Evolutionary conservation across 805 yeast genomes (phyloP), one percentile per base, ranked within the genome.

Genomic region (Candida ortonii): DNA sequence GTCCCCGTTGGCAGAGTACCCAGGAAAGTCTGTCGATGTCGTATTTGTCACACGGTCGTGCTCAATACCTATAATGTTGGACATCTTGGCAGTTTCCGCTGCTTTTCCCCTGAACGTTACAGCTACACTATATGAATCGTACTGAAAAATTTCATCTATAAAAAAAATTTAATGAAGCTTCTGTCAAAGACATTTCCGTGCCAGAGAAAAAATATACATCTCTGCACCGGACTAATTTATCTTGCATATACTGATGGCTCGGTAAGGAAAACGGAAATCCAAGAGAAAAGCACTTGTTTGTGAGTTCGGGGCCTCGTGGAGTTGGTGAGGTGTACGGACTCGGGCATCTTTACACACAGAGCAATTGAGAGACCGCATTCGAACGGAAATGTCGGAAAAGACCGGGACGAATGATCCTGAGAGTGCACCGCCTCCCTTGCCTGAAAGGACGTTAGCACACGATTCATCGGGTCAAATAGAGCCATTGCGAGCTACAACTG

Each of bases 11-110:
- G 62, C 47, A 10, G 71, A 66, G 57, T 82, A 85, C 2, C 97
- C 97, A 5, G 97, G 97, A 57, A 88, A 90, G 55, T 89, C 97
- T 1, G 89, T 86, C 24, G 94, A 73, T 1, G 90, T 71, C 3
- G 93, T 86, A 64, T 88, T 86, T 12, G 95, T 82, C 25, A 89
- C 96, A 52, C 96, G 77, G 58, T 89, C 93, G 60, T 82, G 81
- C 55, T 89, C 95, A 33, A 88, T 81, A 19, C 88, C 89, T 26
- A 88, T 90, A 42, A 85, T 75, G 50, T 83, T 80, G 29, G 64
- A 57, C 64, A 59, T 59, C 22, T 13, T 31, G 28, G 23, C 24
- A 17, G 20, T 11, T n/a, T n/a, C n/a, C n/a, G n/a, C n/a, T n/a
- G n/a, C n/a, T n/a, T n/a, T n/a, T n/a, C n/a, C n/a, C n/a, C n/a